These are phyloP conservation scores for Phytopythium aichiense DNA, from an alignment of 352 stramenopile genomes.

Conservation along the genomic window DNA sequence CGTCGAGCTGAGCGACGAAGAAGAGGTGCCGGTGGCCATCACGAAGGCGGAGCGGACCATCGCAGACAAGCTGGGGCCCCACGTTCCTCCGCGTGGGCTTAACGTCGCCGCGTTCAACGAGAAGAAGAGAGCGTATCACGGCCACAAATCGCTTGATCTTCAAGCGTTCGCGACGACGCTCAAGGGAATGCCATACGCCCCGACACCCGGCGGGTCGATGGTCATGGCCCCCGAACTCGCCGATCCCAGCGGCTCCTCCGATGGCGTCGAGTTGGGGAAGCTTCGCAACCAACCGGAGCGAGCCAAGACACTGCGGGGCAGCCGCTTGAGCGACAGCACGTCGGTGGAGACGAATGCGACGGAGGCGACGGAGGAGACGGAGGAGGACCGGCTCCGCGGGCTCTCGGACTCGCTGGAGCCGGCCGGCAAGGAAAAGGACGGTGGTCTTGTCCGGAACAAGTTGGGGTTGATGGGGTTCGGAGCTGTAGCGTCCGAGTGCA, in stretches of 20 bases:
- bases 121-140: background rate
- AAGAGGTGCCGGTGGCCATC: slow-evolving; percentile 13
- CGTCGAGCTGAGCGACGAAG: slow-evolving; percentile 35
- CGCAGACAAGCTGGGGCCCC: background rate
- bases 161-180: background rate
- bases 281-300: too few species aligned
- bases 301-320: background rate
- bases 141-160: background rate
- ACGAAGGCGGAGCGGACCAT: background rate
- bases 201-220: slow-evolving; percentile 1
- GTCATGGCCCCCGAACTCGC: background rate
- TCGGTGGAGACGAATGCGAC: slow-evolving; percentile 24
- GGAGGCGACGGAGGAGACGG: slow-evolving; percentile 25
- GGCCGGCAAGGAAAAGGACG: too few species aligned
- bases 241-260: background rate
- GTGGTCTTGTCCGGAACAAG: background rate
- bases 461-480: background rate
- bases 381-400: slow-evolving; percentile 18
- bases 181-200: background rate
- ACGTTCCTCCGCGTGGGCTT: background rate
- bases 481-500: background rate
- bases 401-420: background rate
- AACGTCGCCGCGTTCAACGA: slow-evolving; percentile 1
- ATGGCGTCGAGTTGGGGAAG: background rate
- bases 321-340: slow-evolving; percentile 7